These are phyloP conservation scores for Fraxinus velutina DNA, from an alignment of 305 asterid genomes.

Conservation along the genomic window DNA sequence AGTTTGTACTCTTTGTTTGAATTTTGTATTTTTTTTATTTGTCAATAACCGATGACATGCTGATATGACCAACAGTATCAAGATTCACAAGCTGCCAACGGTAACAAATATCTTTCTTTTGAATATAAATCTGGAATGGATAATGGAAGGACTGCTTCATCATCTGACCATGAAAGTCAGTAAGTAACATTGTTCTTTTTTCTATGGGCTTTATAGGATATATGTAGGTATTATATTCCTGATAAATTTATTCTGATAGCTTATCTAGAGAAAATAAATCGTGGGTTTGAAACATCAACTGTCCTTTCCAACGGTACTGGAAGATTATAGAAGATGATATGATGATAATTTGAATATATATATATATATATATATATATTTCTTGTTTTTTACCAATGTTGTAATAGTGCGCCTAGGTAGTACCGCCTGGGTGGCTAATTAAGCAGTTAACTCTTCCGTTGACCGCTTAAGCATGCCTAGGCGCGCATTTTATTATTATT, in stretches of 20 bases:
- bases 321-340: background rate
- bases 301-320: background rate
- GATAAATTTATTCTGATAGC: background rate
- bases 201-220: background rate
- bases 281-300: background rate
- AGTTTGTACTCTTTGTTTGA: background rate
- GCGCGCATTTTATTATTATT: no score
- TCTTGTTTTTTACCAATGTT: background rate
- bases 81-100: conserved; percentile 58
- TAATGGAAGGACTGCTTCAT: conserved; percentile 61
- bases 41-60: conserved; percentile 29
- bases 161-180: conserved; percentile 94
- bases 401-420: no score
- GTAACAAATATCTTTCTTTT: conserved; percentile 68
- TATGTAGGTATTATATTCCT: background rate
- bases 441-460: no score
- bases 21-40: conserved; percentile 18
- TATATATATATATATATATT: no score
- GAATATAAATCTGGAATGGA: conserved; percentile 80
- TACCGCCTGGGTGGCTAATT: no score
- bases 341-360: background rate
- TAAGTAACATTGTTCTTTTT: conserved; percentile 42
- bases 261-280: background rate
- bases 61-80: conserved; percentile 65
- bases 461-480: no score